These are phyloP conservation scores for Pezicula radicicola DNA, from an alignment of 2,329 filamentous ascomycete species.

Conservation along the genomic window DNA sequence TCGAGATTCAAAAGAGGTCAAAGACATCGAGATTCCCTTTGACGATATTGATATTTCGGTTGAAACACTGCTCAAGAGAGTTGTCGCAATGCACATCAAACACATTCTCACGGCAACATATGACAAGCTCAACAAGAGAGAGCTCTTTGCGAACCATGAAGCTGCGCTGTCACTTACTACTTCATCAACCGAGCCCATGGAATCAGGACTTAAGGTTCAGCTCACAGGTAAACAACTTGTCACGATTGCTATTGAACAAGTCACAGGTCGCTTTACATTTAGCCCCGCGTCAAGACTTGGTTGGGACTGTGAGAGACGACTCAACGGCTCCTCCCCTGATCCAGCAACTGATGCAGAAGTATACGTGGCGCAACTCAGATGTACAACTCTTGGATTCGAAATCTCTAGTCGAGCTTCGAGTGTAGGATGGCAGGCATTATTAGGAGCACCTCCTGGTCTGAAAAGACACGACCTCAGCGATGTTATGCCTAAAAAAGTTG, in stretches of 20 bases:
- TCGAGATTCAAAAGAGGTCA: constrained; percentile 73
- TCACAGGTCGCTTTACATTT: constrained; percentile 73
- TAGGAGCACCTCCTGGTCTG: constrained; percentile 33
- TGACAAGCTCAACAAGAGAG: constrained; percentile 53
- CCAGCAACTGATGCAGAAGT: constrained; percentile 54
- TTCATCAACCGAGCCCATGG: constrained; percentile 59
- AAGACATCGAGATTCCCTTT: constrained; percentile 63
- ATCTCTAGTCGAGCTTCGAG: constrained; percentile 58
- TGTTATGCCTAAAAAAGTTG: constrained; percentile 51
- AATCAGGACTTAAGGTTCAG: constrained; percentile 67
- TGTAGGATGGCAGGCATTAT: constrained; percentile 58
- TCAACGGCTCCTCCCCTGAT: constrained; percentile 57
- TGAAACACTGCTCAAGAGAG: constrained; percentile 68
- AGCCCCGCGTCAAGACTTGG: constrained; percentile 59
- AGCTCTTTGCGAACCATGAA: constrained; percentile 58
- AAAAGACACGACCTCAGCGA: constrained; percentile 54
- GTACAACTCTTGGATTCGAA: constrained; percentile 57
- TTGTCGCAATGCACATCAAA: constrained; percentile 73
- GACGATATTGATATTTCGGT: constrained; percentile 67
- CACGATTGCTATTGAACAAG: constrained; percentile 68
- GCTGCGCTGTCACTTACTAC: constrained; percentile 56
- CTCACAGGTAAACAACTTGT: constrained; percentile 61
- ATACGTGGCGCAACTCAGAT: constrained; percentile 60
- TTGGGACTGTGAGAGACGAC: constrained; percentile 56
- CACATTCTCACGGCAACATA: constrained; percentile 68